Base-by-base conservation (phyloP, 2,329 filamentous ascomycete genomes). In the Pezicula carpinea region DNA sequence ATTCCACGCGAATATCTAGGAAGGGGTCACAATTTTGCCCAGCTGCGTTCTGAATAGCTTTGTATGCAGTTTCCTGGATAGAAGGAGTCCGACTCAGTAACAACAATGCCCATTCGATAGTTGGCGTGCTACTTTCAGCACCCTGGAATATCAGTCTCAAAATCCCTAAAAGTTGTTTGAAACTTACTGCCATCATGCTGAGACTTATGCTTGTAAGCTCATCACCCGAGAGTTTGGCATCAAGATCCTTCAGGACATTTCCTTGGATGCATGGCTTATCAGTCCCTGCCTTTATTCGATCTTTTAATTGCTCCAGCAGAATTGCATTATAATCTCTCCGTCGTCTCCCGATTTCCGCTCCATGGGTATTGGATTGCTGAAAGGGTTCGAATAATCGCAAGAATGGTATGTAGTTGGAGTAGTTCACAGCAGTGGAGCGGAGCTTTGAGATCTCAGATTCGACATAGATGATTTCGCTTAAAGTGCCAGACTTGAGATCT, bases 1-100 rank as follows among this genome's bases (percentile, higher is more conserved):
- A 85, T 5, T 83, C 71, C 53, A 82, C 84, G 53, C 83, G 79
- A 4, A 59, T 83, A 79, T 53, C 77, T 72, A 78, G 79, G 82
- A 23, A 78, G 76, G 54, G 82, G 76, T 53, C 74, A 72, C 49
- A 79, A 61, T 3, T 78, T 75, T 57, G 82, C 81, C 0, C 74
- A 71, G 47, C 50, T 2, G 47, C 47, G 11, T 71, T 69, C 62
- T 71, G 71, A 59, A 83, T 83, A 47, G 80, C 80, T 0, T 70
- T 63, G 51, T 79, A 75, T 1, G 80, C 80, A 29, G 71, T 72
- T 23, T 69, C 57, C 61, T 84, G 80, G 52, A 83, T 79, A 2
- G 71, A 65, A 52, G 79, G 77, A 17, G 79, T 44, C 17, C 47
- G 49, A 11, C 52, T 45, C 6, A 55, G 26, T 2, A 49, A 50